phyloP scores from a whole-genome alignment of 345 rosid genomes.

The Abelmoschus esculentus region DNA sequence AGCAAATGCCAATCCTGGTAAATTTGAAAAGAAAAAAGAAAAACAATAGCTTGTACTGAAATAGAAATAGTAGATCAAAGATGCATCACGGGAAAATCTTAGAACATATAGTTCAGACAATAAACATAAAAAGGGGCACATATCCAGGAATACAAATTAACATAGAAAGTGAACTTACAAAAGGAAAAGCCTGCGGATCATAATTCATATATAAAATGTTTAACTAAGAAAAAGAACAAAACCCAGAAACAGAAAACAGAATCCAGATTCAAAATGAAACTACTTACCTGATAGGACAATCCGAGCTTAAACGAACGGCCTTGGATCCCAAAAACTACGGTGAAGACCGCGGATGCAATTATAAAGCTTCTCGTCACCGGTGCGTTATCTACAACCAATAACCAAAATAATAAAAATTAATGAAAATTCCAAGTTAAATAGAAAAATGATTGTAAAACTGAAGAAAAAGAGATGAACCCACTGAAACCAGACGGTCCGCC shows the following conservation, averaged over 20 bases:
- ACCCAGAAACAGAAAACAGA: not conserved
- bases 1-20: not conserved
- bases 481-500: constrained; percentile 99
- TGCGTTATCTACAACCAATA: constrained; percentile 57
- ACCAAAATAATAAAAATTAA: not conserved
- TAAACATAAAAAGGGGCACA: not conserved
- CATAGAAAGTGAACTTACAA: no score
- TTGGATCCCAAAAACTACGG: constrained; percentile 70
- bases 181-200: no score
- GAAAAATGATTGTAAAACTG: no score
- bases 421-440: not conserved
- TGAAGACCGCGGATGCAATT: constrained; percentile 58
- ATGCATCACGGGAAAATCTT: not conserved
- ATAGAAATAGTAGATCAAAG: not conserved
- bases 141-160: no score
- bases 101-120: not conserved
- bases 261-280: not conserved
- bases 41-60: not conserved
- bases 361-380: constrained; percentile 68
- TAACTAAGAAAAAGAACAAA: not conserved
- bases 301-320: constrained; percentile 65
- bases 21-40: not conserved
- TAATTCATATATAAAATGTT: not conserved
- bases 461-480: constrained; percentile 24
- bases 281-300: constrained; percentile 45